These are phyloP conservation scores for Hymenoscyphus linearis DNA, from an alignment of 2,329 filamentous ascomycete species.

Conservation along the genomic window DNA sequence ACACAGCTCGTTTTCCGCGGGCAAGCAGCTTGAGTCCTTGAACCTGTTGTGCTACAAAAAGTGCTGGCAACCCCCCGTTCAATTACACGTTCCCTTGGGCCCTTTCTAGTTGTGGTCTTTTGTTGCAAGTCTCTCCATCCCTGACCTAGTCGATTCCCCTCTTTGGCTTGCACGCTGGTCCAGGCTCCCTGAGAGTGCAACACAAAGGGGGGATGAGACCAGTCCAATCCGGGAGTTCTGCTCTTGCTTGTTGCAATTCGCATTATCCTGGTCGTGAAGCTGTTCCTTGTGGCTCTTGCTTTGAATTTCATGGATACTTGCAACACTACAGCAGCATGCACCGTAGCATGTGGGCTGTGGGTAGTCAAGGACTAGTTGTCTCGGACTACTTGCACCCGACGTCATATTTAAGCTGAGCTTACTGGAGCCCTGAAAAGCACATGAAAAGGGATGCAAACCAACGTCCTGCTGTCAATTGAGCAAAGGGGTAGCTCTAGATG, in stretches of 20 bases:
- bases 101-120: neutral
- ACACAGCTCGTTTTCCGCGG: neutral
- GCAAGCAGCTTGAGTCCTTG: neutral
- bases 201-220: neutral
- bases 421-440: neutral
- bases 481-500: neutral
- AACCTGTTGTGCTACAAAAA: neutral
- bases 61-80: neutral
- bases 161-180: neutral
- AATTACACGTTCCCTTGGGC: neutral
- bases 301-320: neutral
- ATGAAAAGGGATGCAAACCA: neutral
- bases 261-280: neutral
- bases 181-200: neutral
- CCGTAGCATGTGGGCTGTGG: neutral
- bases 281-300: neutral
- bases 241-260: constrained; percentile 1
- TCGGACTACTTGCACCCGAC: neutral
- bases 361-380: neutral
- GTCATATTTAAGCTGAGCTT: neutral
- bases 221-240: neutral
- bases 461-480: neutral
- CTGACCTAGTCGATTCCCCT: neutral
- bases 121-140: constrained; percentile 1
- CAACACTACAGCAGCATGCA: neutral